phyloP scores from a whole-genome alignment of 2,329 filamentous ascomycete genomes.

The Fusarium lyarnte region DNA sequence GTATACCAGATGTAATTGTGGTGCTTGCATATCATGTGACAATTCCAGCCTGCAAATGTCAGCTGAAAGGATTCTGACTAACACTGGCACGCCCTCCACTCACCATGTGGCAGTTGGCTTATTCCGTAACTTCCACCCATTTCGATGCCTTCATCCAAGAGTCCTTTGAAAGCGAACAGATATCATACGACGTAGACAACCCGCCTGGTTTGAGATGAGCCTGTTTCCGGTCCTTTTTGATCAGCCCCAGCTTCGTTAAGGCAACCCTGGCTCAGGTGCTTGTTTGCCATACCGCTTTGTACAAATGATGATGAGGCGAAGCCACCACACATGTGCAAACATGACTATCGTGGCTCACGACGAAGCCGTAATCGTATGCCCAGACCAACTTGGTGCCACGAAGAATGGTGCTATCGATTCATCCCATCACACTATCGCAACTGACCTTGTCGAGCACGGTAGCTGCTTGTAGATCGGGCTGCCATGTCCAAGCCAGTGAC shows the following conservation, averaged over 20 bases:
- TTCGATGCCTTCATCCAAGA: background rate
- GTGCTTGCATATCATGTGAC: slow-evolving; percentile 35
- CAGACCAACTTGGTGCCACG: slow-evolving; percentile 22
- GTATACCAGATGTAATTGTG: slow-evolving; percentile 7
- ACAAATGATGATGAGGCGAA: slow-evolving; percentile 16
- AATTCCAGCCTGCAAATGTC: background rate
- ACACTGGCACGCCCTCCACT: slow-evolving; percentile 24
- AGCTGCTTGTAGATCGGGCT: slow-evolving; percentile 23
- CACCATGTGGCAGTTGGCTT: slow-evolving; percentile 24
- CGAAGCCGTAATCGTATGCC: slow-evolving; percentile 30
- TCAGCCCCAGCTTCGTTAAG: slow-evolving; percentile 25
- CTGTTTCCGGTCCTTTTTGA: slow-evolving; percentile 15
- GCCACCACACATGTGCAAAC: slow-evolving; percentile 4
- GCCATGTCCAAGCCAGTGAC: slow-evolving; percentile 1
- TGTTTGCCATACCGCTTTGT: slow-evolving; percentile 29
- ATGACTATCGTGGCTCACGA: slow-evolving; percentile 6
- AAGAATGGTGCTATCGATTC: slow-evolving; percentile 25
- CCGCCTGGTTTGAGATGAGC: slow-evolving; percentile 6
- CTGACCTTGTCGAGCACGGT: slow-evolving; percentile 1
- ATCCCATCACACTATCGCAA: slow-evolving; percentile 18
- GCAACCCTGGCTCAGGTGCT: slow-evolving; percentile 26
- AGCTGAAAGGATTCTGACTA: slow-evolving; percentile 7
- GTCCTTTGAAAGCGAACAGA: slow-evolving; percentile 9
- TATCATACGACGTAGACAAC: slow-evolving; percentile 7
- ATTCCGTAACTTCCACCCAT: background rate